A percentile compares a stretch with the other conserved stretches of the same genome.
phyloP scores from a whole-genome alignment of 192 early-diverging fungal species.

The Podila horticola region DNA sequence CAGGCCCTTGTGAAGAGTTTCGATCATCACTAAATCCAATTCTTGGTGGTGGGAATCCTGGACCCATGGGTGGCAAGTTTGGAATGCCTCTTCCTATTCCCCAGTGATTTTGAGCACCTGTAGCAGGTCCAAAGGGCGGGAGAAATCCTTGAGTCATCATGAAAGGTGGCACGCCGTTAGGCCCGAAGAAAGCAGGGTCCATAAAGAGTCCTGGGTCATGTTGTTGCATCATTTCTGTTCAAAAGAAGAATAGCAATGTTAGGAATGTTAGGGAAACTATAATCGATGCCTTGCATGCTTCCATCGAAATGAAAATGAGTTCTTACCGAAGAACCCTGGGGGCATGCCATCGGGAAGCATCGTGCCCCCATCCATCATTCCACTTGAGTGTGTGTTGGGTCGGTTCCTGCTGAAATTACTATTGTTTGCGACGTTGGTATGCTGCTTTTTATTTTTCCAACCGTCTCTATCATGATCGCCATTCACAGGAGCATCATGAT shows the following conservation, averaged over 20 bases:
- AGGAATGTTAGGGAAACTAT: not conserved
- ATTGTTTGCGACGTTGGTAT: slow-evolving; percentile 16
- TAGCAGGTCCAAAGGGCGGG: slow-evolving; percentile 32
- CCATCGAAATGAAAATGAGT: not conserved
- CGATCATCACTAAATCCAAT: slow-evolving; percentile 41
- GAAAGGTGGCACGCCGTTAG: slow-evolving; percentile 27
- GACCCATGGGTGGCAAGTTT: slow-evolving; percentile 46
- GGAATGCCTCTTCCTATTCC: slow-evolving; percentile 38
- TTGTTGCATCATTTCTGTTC: slow-evolving; percentile 44
- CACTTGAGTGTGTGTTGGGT: slow-evolving; percentile 21
- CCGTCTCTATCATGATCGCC: slow-evolving; percentile 41
- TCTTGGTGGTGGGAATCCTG: slow-evolving; percentile 38
- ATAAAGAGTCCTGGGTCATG: slow-evolving; percentile 41
- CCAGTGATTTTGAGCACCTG: slow-evolving; percentile 33
- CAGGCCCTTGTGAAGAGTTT: not conserved
- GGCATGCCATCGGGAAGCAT: slow-evolving; percentile 39
- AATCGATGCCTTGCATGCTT: not conserved
- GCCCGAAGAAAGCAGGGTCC: slow-evolving; percentile 34
- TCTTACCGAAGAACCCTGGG: slow-evolving; percentile 40
- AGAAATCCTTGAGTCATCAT: slow-evolving; percentile 40
- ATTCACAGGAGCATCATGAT: not conserved
- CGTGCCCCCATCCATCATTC: slow-evolving; percentile 16
- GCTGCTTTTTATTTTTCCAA: slow-evolving; percentile 53
- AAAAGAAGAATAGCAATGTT: not conserved
- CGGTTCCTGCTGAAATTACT: slow-evolving; percentile 37